Evolutionary conservation across 2,329 filamentous ascomycete species (phyloP), one percentile per base, ranked within the genome.

Genomic region (Cladosporium sp.): DNA sequence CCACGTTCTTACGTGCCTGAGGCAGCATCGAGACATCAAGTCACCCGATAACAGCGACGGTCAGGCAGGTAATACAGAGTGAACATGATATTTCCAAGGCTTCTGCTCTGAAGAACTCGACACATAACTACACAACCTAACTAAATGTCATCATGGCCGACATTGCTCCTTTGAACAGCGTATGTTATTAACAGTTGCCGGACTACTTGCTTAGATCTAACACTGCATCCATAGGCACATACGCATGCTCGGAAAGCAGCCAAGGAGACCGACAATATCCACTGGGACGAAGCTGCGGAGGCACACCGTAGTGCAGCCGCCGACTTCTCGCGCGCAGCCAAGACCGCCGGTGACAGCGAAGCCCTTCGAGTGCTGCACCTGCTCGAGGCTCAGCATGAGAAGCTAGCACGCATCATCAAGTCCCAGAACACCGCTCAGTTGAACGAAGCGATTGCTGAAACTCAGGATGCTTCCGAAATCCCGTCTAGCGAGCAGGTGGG

Each of bases 281-380:
- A 93, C 66, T 88, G 88, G 52, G 86, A 85, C 6, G 84, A 88
- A 44, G 92, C 92, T 57, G 87, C 90, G 65, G 87, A 86, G 64
- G 88, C 95, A 69, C 92, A 97, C 71, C 84, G 91, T 49, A 77
- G 87, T 53, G 93, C 93, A 35, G 92, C 93, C 2, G 85, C 84
- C 58, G 89, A 95, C 68, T 97, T 95, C 68, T 85, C 89, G 56
- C 85, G 85, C 56, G 91, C 90, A 31, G 84, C 88, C n/a, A 80
- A 82, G 56, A 79, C 73, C 44, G 95, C 89, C 7, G 70, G 71
- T n/a, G 81, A 85, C 65, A 68, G 67, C 4, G 80, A 83, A 70
- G 92, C 91, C 11, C 72, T 95, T 46, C 83, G 93, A 49, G 93
- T 91, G 9, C 76, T 98, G 55, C 82, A 81, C 59, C 80, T 97